Percentiles rank a stretch among this genome's conserved stretches.
phyloP scores from a whole-genome alignment of 305 asterid genomes.

The Withania somnifera region DNA sequence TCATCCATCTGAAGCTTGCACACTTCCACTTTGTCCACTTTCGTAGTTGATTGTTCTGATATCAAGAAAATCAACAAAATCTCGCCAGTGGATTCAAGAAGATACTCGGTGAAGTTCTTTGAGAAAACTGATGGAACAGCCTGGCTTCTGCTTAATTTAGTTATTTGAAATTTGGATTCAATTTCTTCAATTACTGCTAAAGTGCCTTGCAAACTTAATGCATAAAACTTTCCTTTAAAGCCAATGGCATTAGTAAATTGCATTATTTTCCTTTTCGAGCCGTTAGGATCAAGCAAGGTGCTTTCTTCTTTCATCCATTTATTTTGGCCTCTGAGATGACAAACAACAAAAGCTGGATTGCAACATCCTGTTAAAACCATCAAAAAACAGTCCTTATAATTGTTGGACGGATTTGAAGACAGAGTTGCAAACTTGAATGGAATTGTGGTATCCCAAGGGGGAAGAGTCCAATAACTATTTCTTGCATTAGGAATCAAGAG shows the following conservation, averaged over 20 bases:
- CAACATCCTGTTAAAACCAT: conserved; percentile 10
- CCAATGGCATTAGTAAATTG: conserved; percentile 15
- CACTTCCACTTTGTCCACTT: conserved; percentile 30
- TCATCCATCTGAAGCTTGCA: conserved; percentile 15
- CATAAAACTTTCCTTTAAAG: conserved; percentile 32
- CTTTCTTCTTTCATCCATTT: background rate
- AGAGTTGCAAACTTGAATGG: conserved; percentile 14
- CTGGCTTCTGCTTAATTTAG: conserved; percentile 15
- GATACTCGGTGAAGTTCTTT: conserved; percentile 25
- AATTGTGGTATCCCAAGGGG: conserved; percentile 4
- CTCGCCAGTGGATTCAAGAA: conserved; percentile 21
- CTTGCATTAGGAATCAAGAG: background rate
- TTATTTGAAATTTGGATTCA: conserved; percentile 14
- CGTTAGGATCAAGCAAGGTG: background rate
- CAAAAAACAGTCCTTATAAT: background rate
- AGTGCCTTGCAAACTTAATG: conserved; percentile 36
- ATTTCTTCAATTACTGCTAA: conserved; percentile 26
- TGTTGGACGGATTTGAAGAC: background rate
- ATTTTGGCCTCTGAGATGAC: background rate
- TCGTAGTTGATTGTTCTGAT: conserved; percentile 15
- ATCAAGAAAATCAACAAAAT: conserved; percentile 17
- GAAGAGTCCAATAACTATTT: background rate
- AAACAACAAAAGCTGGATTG: conserved; percentile 4
- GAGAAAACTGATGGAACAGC: conserved; percentile 21
- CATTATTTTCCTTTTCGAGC: background rate